Evolutionary conservation across 495 filamentous ascomycete species (phyloP).

Genomic region (Umbilicaria muhlenbergii): DNA sequence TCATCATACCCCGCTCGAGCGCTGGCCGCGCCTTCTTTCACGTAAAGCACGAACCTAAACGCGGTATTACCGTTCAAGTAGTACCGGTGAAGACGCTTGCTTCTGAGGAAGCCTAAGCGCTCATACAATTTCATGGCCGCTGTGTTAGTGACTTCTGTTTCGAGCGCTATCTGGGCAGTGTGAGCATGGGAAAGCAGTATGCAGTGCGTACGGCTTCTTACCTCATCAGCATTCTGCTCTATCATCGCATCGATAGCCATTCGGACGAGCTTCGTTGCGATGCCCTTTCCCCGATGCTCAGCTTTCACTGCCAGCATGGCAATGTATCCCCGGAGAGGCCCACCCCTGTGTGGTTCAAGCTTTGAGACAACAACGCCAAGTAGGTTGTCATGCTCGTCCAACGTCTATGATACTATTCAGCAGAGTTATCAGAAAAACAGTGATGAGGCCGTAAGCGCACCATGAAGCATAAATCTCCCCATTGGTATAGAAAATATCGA

Average conservation of each 20-base stretch:
- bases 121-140: slow-evolving; percentile 92
- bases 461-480: slow-evolving; percentile 92
- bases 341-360: slow-evolving; percentile 70
- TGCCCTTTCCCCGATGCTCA: slow-evolving; percentile 66
- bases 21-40: slow-evolving; percentile 45
- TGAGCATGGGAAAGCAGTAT: neutral
- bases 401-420: slow-evolving; percentile 33
- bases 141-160: slow-evolving; percentile 91
- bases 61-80: slow-evolving; percentile 96
- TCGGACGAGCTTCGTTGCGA: slow-evolving; percentile 76
- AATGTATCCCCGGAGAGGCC: slow-evolving; percentile 85
- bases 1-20: slow-evolving; percentile 26
- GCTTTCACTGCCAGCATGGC: slow-evolving; percentile 89
- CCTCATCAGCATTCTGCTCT: slow-evolving; percentile 71
- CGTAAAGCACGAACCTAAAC: slow-evolving; percentile 69
- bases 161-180: slow-evolving; percentile 57
- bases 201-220: slow-evolving; percentile 15
- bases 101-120: slow-evolving; percentile 77
- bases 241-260: slow-evolving; percentile 91
- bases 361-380: slow-evolving; percentile 94
- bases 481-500: slow-evolving; percentile 96
- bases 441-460: slow-evolving; percentile 22
- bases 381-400: slow-evolving; percentile 38
- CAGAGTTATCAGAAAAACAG: neutral
- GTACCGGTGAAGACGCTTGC: slow-evolving; percentile 87